Conservation (phyloP, 2,329 filamentous ascomycete species). For the Lecanicillium sp. region DNA sequence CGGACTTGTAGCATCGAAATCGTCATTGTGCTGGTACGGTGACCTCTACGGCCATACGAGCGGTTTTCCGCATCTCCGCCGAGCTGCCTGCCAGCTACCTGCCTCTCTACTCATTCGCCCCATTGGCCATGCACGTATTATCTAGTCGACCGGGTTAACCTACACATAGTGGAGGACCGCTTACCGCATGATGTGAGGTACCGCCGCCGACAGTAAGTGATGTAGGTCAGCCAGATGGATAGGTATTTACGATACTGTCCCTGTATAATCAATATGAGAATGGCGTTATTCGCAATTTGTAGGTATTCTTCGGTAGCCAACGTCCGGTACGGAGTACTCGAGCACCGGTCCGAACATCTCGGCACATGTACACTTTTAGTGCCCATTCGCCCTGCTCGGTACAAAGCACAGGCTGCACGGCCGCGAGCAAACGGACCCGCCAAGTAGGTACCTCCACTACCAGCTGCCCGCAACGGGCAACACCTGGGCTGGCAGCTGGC, state of each 20-base stretch:
- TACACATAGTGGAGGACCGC: slow-evolving; percentile 13
- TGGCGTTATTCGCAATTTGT: no score
- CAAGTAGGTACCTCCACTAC: background rate
- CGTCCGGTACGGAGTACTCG: no score
- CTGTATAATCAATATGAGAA: no score
- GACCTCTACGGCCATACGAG: slow-evolving; percentile 6
- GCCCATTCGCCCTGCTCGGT: background rate
- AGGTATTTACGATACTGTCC: background rate
- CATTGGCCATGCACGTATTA: slow-evolving; percentile 12
- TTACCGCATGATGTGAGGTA: slow-evolving; percentile 12
- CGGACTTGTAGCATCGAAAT: background rate
- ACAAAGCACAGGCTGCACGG: slow-evolving; percentile 6
- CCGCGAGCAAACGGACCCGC: background rate
- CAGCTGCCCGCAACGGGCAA: slow-evolving; percentile 6
- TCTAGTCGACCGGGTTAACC: slow-evolving; percentile 10
- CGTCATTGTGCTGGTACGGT: background rate
- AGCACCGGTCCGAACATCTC: background rate
- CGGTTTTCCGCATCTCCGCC: slow-evolving; percentile 10
- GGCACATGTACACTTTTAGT: background rate
- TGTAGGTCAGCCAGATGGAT: background rate
- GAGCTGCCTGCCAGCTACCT: no score
- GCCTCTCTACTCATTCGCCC: no score
- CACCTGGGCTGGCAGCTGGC: slow-evolving; percentile 8
- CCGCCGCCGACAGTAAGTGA: slow-evolving; percentile 7
- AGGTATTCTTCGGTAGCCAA: no score